phyloP scores from a whole-genome alignment of 768 basidiomycete species.

The Pulveroboletus sp. region DNA sequence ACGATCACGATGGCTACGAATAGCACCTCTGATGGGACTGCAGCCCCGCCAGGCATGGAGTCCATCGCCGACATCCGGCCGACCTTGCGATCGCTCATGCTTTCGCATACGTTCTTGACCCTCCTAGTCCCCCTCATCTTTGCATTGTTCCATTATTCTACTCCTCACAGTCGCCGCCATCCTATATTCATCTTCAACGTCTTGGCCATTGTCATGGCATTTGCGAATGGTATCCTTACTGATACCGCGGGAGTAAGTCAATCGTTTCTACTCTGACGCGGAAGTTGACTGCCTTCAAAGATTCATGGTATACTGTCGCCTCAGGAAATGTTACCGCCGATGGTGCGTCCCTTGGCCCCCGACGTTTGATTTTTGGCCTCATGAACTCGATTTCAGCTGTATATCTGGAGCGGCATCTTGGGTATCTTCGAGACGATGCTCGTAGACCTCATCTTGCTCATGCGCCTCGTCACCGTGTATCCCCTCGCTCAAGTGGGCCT shows the following conservation, averaged over 20 bases:
- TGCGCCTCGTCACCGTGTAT: slow-evolving; percentile 28
- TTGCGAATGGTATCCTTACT: slow-evolving; percentile 18
- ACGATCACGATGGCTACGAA: not conserved
- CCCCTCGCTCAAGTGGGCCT: slow-evolving; percentile 16
- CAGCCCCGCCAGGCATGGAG: not conserved
- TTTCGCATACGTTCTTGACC: slow-evolving; percentile 29
- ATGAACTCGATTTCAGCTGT: slow-evolving; percentile 5
- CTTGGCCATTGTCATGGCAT: slow-evolving; percentile 17
- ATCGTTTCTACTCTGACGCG: not conserved
- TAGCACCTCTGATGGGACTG: no score
- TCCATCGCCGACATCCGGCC: not conserved
- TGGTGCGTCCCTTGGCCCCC: slow-evolving; percentile 4
- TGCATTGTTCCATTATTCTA: slow-evolving; percentile 31
- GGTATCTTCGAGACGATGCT: slow-evolving; percentile 29
- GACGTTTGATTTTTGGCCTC: not conserved
- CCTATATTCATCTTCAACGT: slow-evolving; percentile 32
- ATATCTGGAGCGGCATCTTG: slow-evolving; percentile 29
- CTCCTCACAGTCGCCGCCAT: slow-evolving; percentile 18
- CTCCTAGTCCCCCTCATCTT: slow-evolving; percentile 30
- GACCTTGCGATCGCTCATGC: slow-evolving; percentile 14
- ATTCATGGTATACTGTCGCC: slow-evolving; percentile 24
- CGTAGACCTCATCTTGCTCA: slow-evolving; percentile 27
- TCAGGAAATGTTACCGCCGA: slow-evolving; percentile 3
- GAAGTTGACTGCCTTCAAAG: slow-evolving; percentile 11
- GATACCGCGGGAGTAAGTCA: slow-evolving; percentile 20